phyloP scores from a whole-genome alignment of 352 stramenopile species.

The Vaucheria bursata region DNA sequence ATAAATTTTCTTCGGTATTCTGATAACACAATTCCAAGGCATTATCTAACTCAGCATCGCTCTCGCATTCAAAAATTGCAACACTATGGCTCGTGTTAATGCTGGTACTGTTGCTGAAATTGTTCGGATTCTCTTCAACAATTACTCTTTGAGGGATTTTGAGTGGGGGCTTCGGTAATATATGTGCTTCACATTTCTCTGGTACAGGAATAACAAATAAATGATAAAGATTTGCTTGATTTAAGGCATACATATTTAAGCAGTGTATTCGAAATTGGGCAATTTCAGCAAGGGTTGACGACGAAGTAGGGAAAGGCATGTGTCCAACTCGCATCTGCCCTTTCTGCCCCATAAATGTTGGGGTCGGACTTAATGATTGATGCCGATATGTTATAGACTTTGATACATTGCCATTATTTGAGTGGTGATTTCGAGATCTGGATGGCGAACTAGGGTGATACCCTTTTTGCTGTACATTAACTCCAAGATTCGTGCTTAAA shows the following conservation, averaged over 20 bases:
- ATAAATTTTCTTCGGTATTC: not conserved
- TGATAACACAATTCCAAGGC: not conserved
- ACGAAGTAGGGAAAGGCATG: not conserved
- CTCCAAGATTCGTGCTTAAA: not conserved
- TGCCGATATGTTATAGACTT: not conserved
- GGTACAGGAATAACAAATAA: conserved; percentile 2
- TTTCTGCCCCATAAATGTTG: not conserved
- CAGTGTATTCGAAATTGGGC: not conserved
- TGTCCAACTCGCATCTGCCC: not conserved
- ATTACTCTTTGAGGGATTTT: not conserved
- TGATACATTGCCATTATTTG: not conserved
- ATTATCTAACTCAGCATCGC: not conserved
- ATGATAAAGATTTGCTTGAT: not conserved
- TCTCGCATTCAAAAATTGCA: not conserved
- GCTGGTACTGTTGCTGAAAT: not conserved
- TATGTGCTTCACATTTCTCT: not conserved
- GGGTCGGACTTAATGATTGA: not conserved
- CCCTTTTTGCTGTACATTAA: not conserved
- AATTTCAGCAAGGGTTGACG: not conserved
- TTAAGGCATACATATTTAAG: not conserved
- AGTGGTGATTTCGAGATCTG: not conserved
- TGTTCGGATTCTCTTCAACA: not conserved
- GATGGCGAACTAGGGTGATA: not conserved
- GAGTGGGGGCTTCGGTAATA: not conserved
- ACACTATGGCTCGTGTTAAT: not conserved